A percentile compares a stretch with the other conserved stretches of the same genome.
Evolutionary conservation across 140 eudicot genomes (phyloP).

Genomic region (Cichorium intybus): DNA sequence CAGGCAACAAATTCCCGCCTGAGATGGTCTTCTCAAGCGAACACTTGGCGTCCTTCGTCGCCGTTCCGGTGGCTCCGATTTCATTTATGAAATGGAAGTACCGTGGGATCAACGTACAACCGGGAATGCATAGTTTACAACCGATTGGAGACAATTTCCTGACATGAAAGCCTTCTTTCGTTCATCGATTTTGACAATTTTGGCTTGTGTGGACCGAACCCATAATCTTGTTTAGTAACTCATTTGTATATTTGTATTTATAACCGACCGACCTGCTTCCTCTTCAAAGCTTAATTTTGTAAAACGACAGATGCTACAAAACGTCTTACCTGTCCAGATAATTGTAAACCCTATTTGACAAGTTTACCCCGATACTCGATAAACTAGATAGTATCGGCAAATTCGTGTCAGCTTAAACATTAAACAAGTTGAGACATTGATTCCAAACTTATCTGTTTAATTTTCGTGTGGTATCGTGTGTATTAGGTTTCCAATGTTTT

Average conservation of each 20-base stretch:
- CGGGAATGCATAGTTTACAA: slow-evolving; percentile 2
- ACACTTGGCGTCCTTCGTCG: not conserved
- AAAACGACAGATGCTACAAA: not conserved
- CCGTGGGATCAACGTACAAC: not conserved
- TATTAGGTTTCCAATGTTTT: no score
- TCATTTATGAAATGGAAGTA: not conserved
- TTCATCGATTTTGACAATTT: not conserved
- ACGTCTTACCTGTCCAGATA: no score
- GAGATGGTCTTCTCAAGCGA: slow-evolving; percentile 18
- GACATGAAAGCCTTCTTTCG: not conserved
- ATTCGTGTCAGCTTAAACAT: no score
- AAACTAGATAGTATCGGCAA: no score
- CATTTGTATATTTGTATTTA: not conserved
- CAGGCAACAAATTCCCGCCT: slow-evolving; percentile 9
- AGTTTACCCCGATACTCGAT: no score
- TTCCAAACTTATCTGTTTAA: no score
- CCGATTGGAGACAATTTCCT: not conserved
- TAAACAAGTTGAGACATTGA: no score
- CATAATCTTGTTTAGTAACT: not conserved
- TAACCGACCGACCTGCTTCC: not conserved
- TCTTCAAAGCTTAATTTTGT: not conserved
- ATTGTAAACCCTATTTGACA: no score
- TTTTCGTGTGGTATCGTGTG: no score
- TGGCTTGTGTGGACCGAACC: not conserved
- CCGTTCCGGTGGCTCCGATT: slow-evolving; percentile 3